Evolutionary conservation across 2,329 filamentous ascomycete genomes (phyloP).

Genomic region (Fusarium keratoplasticum): DNA sequence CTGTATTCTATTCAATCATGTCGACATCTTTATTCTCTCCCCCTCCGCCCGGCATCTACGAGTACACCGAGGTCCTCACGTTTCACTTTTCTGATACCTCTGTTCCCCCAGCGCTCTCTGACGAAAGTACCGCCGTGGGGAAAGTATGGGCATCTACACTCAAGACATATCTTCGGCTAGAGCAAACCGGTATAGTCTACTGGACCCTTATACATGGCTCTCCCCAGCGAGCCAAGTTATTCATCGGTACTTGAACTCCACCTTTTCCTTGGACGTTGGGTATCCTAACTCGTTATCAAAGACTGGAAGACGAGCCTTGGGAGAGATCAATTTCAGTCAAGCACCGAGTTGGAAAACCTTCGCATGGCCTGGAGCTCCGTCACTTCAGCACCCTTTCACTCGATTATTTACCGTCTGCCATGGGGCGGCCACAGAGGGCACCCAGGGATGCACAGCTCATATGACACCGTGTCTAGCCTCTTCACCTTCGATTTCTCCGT

Average conservation of each 20-base stretch:
- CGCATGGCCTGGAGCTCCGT: background rate
- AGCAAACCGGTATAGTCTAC: constrained; percentile 19
- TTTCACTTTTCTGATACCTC: constrained; percentile 4
- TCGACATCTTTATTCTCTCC: background rate
- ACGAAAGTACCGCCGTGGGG: constrained; percentile 1
- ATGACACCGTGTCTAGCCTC: background rate
- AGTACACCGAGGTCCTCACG: constrained; percentile 4
- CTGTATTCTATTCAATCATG: background rate
- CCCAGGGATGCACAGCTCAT: background rate
- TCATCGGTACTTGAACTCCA: constrained; percentile 6
- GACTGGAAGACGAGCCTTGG: constrained; percentile 12
- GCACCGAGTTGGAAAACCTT: background rate
- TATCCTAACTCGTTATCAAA: background rate
- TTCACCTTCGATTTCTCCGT: constrained; percentile 2
- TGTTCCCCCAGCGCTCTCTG: constrained; percentile 8
- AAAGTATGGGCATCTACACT: constrained; percentile 19
- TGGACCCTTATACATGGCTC: constrained; percentile 9
- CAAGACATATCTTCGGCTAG: constrained; percentile 9
- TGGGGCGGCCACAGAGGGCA: background rate
- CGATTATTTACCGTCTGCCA: background rate
- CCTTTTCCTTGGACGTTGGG: background rate
- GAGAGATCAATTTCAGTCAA: background rate
- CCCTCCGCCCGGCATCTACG: constrained; percentile 6
- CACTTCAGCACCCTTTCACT: background rate
- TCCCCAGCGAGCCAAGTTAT: constrained; percentile 8